Percentiles rank a stretch among this genome's conserved stretches.
Conservation (phyloP, 129 eudicot species). For the Artemisia argyi region DNA sequence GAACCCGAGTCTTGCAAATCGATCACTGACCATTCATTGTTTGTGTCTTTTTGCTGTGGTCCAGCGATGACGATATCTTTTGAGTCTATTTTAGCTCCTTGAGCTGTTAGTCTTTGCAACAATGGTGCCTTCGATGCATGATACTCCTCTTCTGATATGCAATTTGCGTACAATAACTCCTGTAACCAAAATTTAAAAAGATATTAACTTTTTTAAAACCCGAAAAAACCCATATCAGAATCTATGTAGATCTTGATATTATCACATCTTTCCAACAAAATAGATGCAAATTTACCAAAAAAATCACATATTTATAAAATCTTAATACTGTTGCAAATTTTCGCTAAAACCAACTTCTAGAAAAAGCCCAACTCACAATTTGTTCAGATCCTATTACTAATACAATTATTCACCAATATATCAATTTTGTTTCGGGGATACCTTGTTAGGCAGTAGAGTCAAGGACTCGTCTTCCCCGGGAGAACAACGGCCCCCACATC, state of each 20-base stretch:
- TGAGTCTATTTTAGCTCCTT: conserved; percentile 79
- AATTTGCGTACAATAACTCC: conserved; percentile 85
- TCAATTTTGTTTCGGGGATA: neutral
- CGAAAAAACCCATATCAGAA: neutral
- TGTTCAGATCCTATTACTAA: neutral
- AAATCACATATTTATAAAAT: no score
- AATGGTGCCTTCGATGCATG: conserved; percentile 88
- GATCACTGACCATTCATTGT: conserved; percentile 79
- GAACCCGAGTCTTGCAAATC: conserved; percentile 70
- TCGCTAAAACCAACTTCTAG: neutral
- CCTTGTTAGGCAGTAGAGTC: no score
- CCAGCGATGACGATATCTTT: conserved; percentile 54
- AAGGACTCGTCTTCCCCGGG: no score
- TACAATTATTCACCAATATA: neutral
- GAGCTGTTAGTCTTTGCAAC: conserved; percentile 79
- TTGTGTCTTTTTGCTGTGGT: conserved; percentile 35
- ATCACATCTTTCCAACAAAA: neutral
- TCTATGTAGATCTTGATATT: neutral
- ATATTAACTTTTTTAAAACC: neutral
- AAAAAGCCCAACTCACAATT: neutral
- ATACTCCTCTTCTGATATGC: conserved; percentile 91
- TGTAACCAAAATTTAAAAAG: conserved; percentile 25
- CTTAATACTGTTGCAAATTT: no score
- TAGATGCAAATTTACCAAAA: neutral
- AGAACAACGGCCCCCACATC: no score